phyloP scores from a whole-genome alignment of 2,329 filamentous ascomycete species.

The Arthrobotrys iridis region DNA sequence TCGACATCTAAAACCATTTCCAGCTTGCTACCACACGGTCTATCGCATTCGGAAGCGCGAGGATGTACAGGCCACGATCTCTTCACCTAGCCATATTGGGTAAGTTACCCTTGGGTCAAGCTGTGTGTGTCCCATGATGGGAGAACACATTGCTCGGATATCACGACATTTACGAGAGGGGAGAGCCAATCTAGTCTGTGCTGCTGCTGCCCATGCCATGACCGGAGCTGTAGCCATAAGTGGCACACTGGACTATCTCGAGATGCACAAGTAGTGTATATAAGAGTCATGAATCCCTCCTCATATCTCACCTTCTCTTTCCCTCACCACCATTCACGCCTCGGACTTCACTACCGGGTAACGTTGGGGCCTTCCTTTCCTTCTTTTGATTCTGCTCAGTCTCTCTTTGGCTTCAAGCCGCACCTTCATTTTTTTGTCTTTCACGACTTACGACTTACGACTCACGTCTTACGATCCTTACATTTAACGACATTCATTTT shows the following conservation, averaged over 20 bases:
- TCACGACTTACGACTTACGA: not conserved
- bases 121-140: not conserved
- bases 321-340: not conserved
- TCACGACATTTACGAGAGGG: not conserved
- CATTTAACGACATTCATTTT: not conserved
- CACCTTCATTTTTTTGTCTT: not conserved
- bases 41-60: not conserved
- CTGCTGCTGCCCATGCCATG: not conserved
- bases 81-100: not conserved
- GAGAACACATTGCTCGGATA: not conserved
- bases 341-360: not conserved
- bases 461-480: not conserved
- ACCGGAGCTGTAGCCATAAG: not conserved
- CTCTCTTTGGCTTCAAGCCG: not conserved
- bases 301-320: not conserved
- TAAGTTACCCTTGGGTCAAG: not conserved
- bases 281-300: not conserved
- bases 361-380: not conserved
- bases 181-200: not conserved
- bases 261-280: not conserved
- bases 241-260: not conserved
- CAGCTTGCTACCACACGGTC: not conserved
- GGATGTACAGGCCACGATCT: not conserved
- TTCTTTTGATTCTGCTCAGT: not conserved
- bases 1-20: not conserved